phyloP scores from a whole-genome alignment of 176 grass and related monocot species.

The Olyra latifolia region DNA sequence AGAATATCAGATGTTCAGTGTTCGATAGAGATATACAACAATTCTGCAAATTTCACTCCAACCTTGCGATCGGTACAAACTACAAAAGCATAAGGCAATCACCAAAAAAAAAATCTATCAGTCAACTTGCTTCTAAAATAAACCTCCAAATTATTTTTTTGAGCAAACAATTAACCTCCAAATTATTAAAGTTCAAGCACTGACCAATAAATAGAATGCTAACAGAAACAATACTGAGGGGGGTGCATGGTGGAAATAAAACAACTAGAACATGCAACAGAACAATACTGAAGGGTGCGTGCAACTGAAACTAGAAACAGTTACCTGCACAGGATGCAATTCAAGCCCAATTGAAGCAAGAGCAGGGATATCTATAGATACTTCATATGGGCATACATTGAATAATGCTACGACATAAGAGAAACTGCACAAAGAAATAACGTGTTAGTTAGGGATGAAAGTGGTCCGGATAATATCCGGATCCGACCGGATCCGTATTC shows the following conservation, averaged over 20 bases:
- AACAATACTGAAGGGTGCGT: background rate
- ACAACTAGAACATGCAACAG: background rate
- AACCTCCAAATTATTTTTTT: too few species aligned
- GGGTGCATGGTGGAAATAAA: too few species aligned
- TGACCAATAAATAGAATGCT: background rate
- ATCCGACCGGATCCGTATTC: too few species aligned
- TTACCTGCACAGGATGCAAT: slow-evolving; percentile 87
- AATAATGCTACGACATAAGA: slow-evolving; percentile 64
- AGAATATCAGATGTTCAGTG: background rate
- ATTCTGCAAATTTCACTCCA: background rate
- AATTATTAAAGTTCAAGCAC: background rate
- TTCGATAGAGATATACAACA: background rate
- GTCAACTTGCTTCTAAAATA: background rate
- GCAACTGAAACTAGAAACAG: background rate
- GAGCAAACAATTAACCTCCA: background rate
- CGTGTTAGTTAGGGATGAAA: slow-evolving; percentile 16
- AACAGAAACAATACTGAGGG: background rate
- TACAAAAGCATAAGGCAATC: background rate
- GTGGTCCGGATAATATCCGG: too few species aligned
- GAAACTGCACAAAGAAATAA: slow-evolving; percentile 48
- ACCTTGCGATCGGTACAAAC: too few species aligned
- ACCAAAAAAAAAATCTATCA: background rate
- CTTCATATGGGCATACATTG: slow-evolving; percentile 63
- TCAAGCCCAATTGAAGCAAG: slow-evolving; percentile 53
- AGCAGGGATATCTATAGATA: slow-evolving; percentile 55